phyloP scores from a whole-genome alignment of 306 rosid species.

The Gynostemma pentaphyllum region DNA sequence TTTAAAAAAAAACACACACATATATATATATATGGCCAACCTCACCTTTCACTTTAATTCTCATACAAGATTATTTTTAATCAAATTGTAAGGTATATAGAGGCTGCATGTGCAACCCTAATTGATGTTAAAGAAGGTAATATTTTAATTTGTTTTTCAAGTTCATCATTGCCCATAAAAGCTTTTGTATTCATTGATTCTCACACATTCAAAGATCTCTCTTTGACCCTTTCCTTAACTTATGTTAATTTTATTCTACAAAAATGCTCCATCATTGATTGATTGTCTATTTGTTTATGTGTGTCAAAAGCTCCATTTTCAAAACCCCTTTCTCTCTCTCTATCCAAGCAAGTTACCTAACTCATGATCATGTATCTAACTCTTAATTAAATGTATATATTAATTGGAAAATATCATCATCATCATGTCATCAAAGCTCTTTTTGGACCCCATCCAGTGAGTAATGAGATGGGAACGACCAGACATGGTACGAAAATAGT shows the following conservation, averaged over 20 bases:
- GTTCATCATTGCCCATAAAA: constrained; percentile 3
- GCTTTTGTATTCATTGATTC: constrained; percentile 1
- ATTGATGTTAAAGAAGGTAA: not conserved
- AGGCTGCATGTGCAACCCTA: constrained; percentile 6
- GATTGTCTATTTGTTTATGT: constrained; percentile 4
- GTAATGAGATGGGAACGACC: too few relatives aligned
- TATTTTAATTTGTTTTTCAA: not conserved
- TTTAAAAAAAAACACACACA: too few relatives aligned
- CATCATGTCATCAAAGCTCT: constrained; percentile 6
- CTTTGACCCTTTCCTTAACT: constrained; percentile 11
- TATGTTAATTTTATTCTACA: not conserved
- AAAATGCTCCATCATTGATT: not conserved
- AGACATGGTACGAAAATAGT: too few relatives aligned
- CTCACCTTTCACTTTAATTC: too few relatives aligned
- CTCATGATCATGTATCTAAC: not conserved
- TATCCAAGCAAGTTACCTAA: not conserved
- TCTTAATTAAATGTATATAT: not conserved
- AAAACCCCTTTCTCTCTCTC: not conserved
- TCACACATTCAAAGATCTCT: constrained; percentile 1
- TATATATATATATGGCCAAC: too few relatives aligned
- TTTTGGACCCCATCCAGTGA: too few relatives aligned
- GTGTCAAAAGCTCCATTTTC: not conserved
- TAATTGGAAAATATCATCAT: not conserved
- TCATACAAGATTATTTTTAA: too few relatives aligned
- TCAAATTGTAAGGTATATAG: too few relatives aligned